Percentiles rank a stretch among this genome's conserved stretches.
Conservation (phyloP, 805 yeast genomes). For the Tetrapisispora namnaoensis region DNA sequence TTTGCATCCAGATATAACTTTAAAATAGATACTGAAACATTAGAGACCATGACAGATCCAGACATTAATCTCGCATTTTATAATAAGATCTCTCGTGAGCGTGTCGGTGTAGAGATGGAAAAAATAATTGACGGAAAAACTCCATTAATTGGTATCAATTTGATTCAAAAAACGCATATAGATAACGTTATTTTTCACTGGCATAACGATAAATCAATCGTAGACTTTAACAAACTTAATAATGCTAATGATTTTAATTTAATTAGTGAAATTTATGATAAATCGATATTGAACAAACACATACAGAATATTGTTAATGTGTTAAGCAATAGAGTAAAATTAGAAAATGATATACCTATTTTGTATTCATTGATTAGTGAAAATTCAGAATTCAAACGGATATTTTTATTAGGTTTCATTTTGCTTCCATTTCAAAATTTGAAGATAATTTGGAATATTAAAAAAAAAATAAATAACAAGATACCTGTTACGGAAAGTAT, state of each 20-base stretch:
- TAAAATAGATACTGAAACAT: conserved; percentile 46
- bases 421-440: conserved; percentile 18
- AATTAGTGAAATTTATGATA: conserved; percentile 10
- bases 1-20: conserved; percentile 78
- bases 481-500: conserved; percentile 34
- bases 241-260: conserved; percentile 9
- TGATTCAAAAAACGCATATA: conserved; percentile 47
- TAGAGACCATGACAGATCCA: conserved; percentile 52
- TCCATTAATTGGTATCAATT: conserved; percentile 52
- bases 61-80: conserved; percentile 50
- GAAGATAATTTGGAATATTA: conserved; percentile 19
- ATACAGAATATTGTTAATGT: conserved; percentile 5
- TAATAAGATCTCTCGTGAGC: conserved; percentile 76
- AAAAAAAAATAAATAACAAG: conserved; percentile 19
- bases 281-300: conserved; percentile 10
- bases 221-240: conserved; percentile 15
- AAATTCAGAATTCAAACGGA: conserved; percentile 11
- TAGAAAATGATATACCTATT: conserved; percentile 5
- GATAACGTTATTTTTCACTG: conserved; percentile 49
- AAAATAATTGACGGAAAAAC: conserved; percentile 62
- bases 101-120: conserved; percentile 77
- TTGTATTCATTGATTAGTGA: conserved; percentile 2
- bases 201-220: conserved; percentile 19
- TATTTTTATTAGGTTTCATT: conserved; percentile 10
- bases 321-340: background rate